Evolutionary conservation across 257 asterid species (phyloP).

Genomic region (Leonotis leonurus): DNA sequence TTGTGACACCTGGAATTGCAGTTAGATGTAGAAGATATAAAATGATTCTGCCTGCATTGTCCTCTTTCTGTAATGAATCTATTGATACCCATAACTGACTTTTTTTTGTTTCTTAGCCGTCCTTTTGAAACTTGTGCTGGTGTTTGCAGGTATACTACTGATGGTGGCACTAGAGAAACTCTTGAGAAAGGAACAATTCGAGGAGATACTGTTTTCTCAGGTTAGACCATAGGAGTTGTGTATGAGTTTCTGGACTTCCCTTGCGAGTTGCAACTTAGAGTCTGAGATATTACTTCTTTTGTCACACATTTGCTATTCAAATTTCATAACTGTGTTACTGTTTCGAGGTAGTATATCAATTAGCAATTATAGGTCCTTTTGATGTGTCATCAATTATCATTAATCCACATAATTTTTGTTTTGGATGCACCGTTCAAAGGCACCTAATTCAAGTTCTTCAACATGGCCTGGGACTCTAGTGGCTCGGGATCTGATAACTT

Average conservation of each 20-base stretch:
- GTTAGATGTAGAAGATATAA: slow-evolving; percentile 1
- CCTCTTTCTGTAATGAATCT: slow-evolving; percentile 8
- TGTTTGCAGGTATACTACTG: slow-evolving; percentile 84
- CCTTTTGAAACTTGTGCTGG: slow-evolving; percentile 13
- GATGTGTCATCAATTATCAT: neutral
- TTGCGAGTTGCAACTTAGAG: neutral
- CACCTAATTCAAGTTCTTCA: no score
- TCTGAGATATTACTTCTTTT: neutral
- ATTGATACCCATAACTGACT: neutral
- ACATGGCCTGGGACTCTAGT: no score
- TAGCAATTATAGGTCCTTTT: neutral
- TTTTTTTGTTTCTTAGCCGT: neutral
- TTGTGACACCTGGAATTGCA: neutral
- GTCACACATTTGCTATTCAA: neutral
- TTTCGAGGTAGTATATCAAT: slow-evolving; percentile 3
- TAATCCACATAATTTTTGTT: neutral
- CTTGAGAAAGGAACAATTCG: slow-evolving; percentile 82
- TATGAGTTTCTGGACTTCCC: slow-evolving; percentile 10
- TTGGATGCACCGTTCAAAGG: neutral
- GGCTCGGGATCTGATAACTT: no score
- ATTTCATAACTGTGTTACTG: neutral
- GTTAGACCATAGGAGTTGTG: slow-evolving; percentile 25
- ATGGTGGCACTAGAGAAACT: slow-evolving; percentile 78
- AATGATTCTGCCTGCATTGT: neutral
- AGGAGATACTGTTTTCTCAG: slow-evolving; percentile 83